Evolutionary conservation across 1,284 basidiomycete genomes (phyloP), one percentile per base, ranked within the genome.

Genomic region (Ustilago sp.): DNA sequence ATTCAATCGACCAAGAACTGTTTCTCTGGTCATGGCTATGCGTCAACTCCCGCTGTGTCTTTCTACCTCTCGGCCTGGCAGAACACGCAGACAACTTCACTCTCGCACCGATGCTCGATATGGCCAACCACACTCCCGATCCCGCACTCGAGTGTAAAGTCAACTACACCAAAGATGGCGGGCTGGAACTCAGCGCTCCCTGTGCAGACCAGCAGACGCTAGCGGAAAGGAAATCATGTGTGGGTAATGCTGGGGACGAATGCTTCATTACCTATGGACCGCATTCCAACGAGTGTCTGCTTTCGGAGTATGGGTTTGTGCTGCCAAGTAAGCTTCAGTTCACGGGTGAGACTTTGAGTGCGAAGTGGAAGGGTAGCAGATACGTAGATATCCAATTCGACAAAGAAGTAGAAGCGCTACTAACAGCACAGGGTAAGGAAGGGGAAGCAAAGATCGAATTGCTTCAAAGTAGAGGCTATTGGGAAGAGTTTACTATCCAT

Each of bases 101-200:
- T 2, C 54, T 85, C 4, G 82, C 81, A 13, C 83, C 83, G 1
- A 36, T 85, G 61, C 80, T 85, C 11, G 83, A 85, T 38, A 84
- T 85, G 83, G 81, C 83, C 35, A 85, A 85, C 51, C 83, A 85
- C 55, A 85, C 83, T 3, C 51, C 71, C 2, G 66, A 77, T 17
- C 38, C 63, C 0, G 38, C 54, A 17, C 45, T 68, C 23, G 80
- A 79, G 39, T 83, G 77, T 72, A 80, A 74, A 19, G 82, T 83
- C 34, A 56, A 53, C n/a, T 79, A 73, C 48, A 59, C 68, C 8
- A 9, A 19, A 2, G 61, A 63, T 7, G 76, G 75, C 2, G 80
- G 76, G 11, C 54, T 84, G 6, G 71, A 81, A 58, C 57, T 84
- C 7, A 54, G 55, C 45, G 73, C 80, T 4, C 83, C 83, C 3